Percentiles rank a stretch among this genome's conserved stretches.
These are phyloP conservation scores for Neurospora tetrasperma DNA, from an alignment of 495 filamentous ascomycete genomes.

Conservation along the genomic window DNA sequence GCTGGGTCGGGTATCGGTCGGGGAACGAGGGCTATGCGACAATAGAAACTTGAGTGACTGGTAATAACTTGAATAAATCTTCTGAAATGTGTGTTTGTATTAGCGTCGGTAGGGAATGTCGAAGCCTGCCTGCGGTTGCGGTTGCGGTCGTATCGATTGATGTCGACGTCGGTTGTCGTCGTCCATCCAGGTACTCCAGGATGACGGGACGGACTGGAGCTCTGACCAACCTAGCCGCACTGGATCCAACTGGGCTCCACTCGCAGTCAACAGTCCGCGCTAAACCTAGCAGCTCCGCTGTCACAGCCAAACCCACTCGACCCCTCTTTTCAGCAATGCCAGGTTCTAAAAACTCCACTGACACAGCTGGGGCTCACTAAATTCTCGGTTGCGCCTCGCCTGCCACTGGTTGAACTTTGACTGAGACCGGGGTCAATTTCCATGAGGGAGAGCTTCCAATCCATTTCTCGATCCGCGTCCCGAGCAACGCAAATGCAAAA, in stretches of 20 bases:
- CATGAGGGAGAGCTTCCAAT: neutral
- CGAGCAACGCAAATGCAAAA: neutral
- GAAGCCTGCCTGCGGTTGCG: neutral
- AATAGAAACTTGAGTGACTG: neutral
- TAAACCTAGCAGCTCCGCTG: neutral
- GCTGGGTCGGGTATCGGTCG: neutral
- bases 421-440: neutral
- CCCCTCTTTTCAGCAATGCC: neutral
- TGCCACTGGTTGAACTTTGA: neutral
- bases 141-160: neutral
- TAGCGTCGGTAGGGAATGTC: neutral
- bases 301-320: neutral
- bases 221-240: slow-evolving; percentile 15
- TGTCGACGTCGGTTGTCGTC: neutral
- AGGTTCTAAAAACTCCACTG: neutral
- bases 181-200: neutral
- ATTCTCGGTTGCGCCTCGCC: neutral
- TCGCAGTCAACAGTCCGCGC: neutral
- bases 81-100: neutral
- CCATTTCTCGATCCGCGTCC: neutral
- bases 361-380: neutral
- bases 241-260: neutral
- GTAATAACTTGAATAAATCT: neutral
- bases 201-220: slow-evolving; percentile 5
- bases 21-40: neutral